A percentile compares a stretch with the other conserved stretches of the same genome.
These are phyloP conservation scores for Cantharellus cinnabarinus DNA, from an alignment of 768 basidiomycete species.

Conservation along the genomic window DNA sequence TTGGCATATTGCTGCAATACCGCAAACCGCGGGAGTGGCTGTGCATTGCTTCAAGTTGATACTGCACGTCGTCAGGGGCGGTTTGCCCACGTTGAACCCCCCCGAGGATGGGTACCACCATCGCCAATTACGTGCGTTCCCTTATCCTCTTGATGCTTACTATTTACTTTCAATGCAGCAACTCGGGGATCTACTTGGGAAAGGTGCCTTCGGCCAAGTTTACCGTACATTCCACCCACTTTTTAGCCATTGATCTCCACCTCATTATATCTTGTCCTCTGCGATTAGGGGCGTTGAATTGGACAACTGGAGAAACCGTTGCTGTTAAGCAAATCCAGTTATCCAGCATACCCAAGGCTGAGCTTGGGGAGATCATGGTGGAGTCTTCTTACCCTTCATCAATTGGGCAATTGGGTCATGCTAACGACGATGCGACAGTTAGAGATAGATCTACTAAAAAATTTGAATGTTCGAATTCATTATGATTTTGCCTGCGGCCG, in stretches of 20 bases:
- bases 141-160: background rate
- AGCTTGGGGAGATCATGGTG: slow-evolving; percentile 95
- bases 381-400: too few relatives aligned
- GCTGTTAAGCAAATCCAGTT: slow-evolving; percentile 96
- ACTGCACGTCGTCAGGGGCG: too few relatives aligned
- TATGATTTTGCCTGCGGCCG: background rate
- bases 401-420: background rate
- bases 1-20: background rate
- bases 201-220: slow-evolving; percentile 93
- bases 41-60: background rate
- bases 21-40: too few relatives aligned
- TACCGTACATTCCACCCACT: slow-evolving; percentile 43
- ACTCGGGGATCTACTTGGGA: slow-evolving; percentile 90
- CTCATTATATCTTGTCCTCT: background rate
- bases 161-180: slow-evolving; percentile 30
- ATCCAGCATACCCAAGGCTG: slow-evolving; percentile 79
- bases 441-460: slow-evolving; percentile 94
- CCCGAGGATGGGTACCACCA: background rate
- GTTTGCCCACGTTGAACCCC: background rate
- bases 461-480: slow-evolving; percentile 45
- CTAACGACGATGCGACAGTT: slow-evolving; percentile 29
- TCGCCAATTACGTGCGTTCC: background rate
- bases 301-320: slow-evolving; percentile 94
- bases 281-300: slow-evolving; percentile 59
- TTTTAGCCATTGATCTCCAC: background rate